phyloP scores from a whole-genome alignment of 495 filamentous ascomycete genomes.

The Penicillium waksmanii region DNA sequence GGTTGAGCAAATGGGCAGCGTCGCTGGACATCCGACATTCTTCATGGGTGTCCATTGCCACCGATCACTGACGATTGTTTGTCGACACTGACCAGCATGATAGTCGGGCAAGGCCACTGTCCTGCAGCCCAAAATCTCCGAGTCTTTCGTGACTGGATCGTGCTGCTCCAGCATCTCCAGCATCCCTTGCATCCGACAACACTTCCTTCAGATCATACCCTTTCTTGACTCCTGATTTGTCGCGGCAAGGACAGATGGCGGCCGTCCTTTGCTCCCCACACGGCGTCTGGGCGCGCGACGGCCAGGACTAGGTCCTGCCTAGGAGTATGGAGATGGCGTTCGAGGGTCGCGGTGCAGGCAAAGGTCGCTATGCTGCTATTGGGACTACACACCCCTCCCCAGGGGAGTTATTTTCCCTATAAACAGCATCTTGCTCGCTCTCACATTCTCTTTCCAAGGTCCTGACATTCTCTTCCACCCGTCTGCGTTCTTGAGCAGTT shows the following conservation, averaged over 20 bases:
- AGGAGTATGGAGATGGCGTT: constrained; percentile 44
- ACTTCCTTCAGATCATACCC: constrained; percentile 39
- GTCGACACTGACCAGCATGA: constrained; percentile 29
- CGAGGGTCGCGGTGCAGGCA: constrained; percentile 44
- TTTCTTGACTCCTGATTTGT: constrained; percentile 50
- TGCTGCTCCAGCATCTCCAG: constrained; percentile 35
- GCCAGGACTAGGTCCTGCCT: constrained; percentile 36
- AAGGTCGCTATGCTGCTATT: constrained; percentile 47
- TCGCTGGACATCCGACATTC: constrained; percentile 44
- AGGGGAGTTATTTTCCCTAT: constrained; percentile 50
- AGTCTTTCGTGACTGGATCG: constrained; percentile 44
- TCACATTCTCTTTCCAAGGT: constrained; percentile 63
- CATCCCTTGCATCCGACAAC: constrained; percentile 47
- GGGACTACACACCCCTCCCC: constrained; percentile 38
- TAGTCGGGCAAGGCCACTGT: constrained; percentile 29
- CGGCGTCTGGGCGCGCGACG: constrained; percentile 40
- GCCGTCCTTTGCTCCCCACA: constrained; percentile 36
- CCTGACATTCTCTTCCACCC: constrained; percentile 52
- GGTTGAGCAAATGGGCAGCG: constrained; percentile 20
- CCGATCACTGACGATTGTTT: constrained; percentile 25
- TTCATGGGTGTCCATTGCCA: constrained; percentile 34
- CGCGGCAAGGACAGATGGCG: constrained; percentile 39
- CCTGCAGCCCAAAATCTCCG: constrained; percentile 47
- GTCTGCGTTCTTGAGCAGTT: constrained; percentile 42
- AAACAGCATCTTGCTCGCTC: constrained; percentile 55